Conservation (phyloP, 768 basidiomycete species). For the Russula brevipes region DNA sequence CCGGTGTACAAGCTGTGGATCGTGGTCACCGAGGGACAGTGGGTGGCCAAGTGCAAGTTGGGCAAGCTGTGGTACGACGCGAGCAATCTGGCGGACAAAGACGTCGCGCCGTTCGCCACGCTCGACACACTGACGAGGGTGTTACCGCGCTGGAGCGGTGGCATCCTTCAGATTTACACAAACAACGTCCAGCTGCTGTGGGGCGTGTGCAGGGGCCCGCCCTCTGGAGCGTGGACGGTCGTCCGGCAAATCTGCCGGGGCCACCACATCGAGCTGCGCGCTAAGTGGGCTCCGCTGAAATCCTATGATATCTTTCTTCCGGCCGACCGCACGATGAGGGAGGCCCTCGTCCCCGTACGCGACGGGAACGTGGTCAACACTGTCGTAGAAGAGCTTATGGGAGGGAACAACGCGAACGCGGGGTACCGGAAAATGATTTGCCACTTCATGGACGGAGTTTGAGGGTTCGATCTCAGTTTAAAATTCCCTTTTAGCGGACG, state of each 20-base stretch:
- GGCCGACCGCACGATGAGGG: no score
- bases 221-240: not conserved
- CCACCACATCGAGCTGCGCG: not conserved
- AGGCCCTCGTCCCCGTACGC: not conserved
- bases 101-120: not conserved
- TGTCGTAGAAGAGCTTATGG: not conserved
- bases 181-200: not conserved
- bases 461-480: not conserved
- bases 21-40: not conserved
- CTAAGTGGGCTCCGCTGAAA: not conserved
- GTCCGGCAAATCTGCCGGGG: not conserved
- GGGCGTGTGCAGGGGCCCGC: not conserved
- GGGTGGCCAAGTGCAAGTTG: not conserved
- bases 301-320: no score
- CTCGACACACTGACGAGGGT: conserved; percentile 7
- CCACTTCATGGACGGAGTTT: not conserved
- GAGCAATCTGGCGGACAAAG: not conserved
- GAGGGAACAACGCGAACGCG: no score
- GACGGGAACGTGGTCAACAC: not conserved
- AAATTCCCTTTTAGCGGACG: not conserved
- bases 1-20: not conserved
- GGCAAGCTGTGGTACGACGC: not conserved
- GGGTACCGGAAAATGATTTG: not conserved
- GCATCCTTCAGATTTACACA: not conserved
- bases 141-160: not conserved